phyloP scores from a whole-genome alignment of 2,329 filamentous ascomycete genomes.

The Xylariaceae sp. region DNA sequence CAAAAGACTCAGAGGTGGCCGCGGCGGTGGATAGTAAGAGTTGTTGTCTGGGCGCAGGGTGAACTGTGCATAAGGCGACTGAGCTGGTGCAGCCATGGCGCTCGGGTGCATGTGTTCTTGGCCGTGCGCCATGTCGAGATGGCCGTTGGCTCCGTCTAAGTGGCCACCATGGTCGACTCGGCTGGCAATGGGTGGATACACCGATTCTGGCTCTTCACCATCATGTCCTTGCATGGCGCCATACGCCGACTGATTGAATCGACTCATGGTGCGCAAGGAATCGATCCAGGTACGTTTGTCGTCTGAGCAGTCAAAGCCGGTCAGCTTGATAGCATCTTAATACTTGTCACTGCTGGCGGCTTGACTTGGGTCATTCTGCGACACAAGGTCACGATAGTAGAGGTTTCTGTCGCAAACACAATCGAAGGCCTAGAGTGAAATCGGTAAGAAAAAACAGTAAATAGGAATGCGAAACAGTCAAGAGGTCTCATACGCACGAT shows the following conservation, averaged over 20 bases:
- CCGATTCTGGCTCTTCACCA: constrained; percentile 2
- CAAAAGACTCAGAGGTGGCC: constrained; percentile 10
- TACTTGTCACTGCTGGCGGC: background rate
- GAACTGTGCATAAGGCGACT: background rate
- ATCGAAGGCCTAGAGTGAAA: background rate
- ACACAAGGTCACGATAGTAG: background rate
- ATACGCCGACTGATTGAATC: constrained; percentile 23
- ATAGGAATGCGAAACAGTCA: background rate
- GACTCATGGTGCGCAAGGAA: constrained; percentile 19
- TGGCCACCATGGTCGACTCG: background rate
- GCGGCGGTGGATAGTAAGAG: background rate
- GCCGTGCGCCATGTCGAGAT: constrained; percentile 1
- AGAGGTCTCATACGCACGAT: background rate
- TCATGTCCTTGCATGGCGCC: constrained; percentile 28
- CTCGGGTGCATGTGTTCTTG: background rate
- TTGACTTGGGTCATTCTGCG: background rate
- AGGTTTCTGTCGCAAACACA: background rate
- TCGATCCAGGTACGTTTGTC: background rate
- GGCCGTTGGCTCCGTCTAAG: background rate
- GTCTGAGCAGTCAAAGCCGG: background rate
- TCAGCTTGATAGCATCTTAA: background rate
- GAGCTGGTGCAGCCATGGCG: background rate
- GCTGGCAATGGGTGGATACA: background rate
- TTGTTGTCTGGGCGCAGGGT: background rate
- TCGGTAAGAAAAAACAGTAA: background rate